These are phyloP conservation scores for Trichoderma simmonsii DNA, from an alignment of 2,329 filamentous ascomycete species.

Conservation along the genomic window DNA sequence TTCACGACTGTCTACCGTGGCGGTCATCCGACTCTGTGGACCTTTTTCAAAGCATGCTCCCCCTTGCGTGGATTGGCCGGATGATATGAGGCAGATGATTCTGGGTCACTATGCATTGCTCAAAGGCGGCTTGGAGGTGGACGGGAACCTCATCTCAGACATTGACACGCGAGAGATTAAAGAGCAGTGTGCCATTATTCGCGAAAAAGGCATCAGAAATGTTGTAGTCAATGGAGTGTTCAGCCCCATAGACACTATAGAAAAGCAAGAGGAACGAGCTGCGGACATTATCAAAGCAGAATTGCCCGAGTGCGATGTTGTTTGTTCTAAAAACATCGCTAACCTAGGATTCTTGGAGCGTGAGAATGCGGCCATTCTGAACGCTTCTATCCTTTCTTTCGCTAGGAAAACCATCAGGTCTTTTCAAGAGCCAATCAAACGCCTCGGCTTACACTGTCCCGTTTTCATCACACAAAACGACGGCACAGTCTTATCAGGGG, in stretches of 20 bases:
- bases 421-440: slow-evolving; percentile 51
- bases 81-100: slow-evolving; percentile 46
- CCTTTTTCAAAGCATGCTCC: slow-evolving; percentile 51
- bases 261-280: slow-evolving; percentile 48
- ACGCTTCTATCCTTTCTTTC: slow-evolving; percentile 59
- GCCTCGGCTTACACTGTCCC: slow-evolving; percentile 49
- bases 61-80: slow-evolving; percentile 53
- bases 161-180: slow-evolving; percentile 43
- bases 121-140: slow-evolving; percentile 51
- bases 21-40: slow-evolving; percentile 53
- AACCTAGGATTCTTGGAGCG: slow-evolving; percentile 57
- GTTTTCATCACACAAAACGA: slow-evolving; percentile 64
- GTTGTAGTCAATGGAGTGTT: slow-evolving; percentile 51
- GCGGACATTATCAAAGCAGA: slow-evolving; percentile 41
- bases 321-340: slow-evolving; percentile 51
- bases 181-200: slow-evolving; percentile 38
- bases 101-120: slow-evolving; percentile 45
- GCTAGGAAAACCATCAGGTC: slow-evolving; percentile 54
- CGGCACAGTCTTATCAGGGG: slow-evolving; percentile 55
- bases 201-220: slow-evolving; percentile 41
- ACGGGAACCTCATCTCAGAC: slow-evolving; percentile 45
- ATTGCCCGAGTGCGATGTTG: slow-evolving; percentile 43
- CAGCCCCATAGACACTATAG: slow-evolving; percentile 49
- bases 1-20: slow-evolving; percentile 47
- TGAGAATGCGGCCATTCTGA: slow-evolving; percentile 63